Base-by-base conservation (phyloP, 768 basidiomycete species). In the Chlorophyllum brunneum region DNA sequence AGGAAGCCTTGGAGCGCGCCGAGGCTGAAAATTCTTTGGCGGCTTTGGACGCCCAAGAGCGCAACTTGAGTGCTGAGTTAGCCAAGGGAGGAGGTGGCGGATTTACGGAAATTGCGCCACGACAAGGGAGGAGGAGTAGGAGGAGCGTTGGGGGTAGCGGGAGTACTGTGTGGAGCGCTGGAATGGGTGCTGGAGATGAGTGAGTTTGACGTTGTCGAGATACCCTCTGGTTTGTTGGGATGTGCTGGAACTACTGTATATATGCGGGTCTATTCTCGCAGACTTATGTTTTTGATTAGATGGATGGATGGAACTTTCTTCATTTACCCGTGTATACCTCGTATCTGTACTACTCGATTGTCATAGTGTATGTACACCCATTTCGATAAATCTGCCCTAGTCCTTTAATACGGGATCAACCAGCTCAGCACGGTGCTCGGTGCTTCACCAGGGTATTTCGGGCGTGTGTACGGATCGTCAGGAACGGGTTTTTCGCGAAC, bases 81-180 rank as follows among this genome's bases (percentile, higher is more conserved):
- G 83, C 88, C 9, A 85, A 83, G 59, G 93, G 92, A 1, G 75
- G 72, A 2, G 68, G 73, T 22, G 75, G 87, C 36, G 89, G 90
- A 13, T 92, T 90, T 66, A 93, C 92, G 1, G 92, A 94, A 62
- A 79, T 90, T 48, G 69, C 73, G 15, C 72, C 72, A 30, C 73
- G 79, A 41, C 67, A 75, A 26, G 78, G 84, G 52, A 76, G 86
- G 62, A 77, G 83, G 56, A 81, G 81, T 49, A 70, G 78, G 42
- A 73, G 77, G 54, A 85, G 83, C 56, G 76, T 65, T 20, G 80
- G 82, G 33, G 86, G 84, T 6, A 86, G 85, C 56, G 80, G 81
- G 31, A 84, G 82, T 58, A 92, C 90, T 1, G 86, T 92, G 24
- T 92, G 86, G 85, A 92, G 90, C 64, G 89, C 89, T 45, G 89